Evolutionary conservation across 169 alveolate species (phyloP).

Genomic region (Plasmodium knowlesi): DNA sequence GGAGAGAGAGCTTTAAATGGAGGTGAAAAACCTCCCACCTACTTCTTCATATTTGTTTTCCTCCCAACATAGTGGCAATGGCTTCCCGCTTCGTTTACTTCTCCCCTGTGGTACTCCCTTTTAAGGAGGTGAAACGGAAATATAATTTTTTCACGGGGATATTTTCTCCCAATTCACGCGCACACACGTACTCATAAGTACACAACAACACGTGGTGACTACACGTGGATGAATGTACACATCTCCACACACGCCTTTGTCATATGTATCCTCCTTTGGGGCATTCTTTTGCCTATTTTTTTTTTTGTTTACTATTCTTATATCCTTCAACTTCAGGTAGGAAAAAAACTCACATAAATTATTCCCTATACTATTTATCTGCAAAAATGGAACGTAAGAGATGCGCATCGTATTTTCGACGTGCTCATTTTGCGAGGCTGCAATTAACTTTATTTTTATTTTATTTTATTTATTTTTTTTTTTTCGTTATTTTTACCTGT

Average conservation of each 20-base stretch:
- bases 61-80: conserved; percentile 14
- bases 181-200: conserved; percentile 1
- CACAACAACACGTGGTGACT: neutral
- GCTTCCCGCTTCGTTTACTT: conserved; percentile 9
- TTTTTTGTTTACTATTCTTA: conserved; percentile 41
- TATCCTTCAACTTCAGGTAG: conserved; percentile 40
- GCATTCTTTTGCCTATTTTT: conserved; percentile 18
- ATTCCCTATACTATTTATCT: conserved; percentile 47
- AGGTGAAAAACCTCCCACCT: neutral
- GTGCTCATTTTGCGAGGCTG: neutral
- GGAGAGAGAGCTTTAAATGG: neutral
- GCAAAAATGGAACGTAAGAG: conserved; percentile 15
- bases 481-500: conserved; percentile 13
- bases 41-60: conserved; percentile 41
- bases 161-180: neutral
- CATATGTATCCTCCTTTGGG: neutral
- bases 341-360: conserved; percentile 69
- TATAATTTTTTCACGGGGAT: neutral
- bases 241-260: neutral
- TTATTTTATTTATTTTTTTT: neutral
- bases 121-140: neutral
- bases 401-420: neutral
- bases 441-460: neutral
- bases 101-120: conserved; percentile 2
- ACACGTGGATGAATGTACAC: neutral